Evolutionary conservation across 805 yeast species (phyloP), one percentile per base, ranked within the genome.

Genomic region (Tetrapisispora arboricola): DNA sequence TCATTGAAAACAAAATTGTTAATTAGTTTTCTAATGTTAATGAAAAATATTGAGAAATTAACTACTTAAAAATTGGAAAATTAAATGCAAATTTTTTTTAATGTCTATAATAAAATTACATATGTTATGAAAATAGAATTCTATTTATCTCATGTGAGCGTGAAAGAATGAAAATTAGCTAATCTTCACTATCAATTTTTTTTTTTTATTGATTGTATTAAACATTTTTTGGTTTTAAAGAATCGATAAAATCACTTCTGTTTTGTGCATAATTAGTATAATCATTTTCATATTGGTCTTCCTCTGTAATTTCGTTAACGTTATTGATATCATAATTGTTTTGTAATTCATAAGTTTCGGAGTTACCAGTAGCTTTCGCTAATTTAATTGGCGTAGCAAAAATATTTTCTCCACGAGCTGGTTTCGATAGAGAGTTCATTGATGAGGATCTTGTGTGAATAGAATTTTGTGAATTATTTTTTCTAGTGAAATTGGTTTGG

Each of bases 251-350:
- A 20, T 64, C 65, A 47, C 65, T 60, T 47, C 66, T 70, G 46
- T 63, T 71, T 39, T 60, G 61, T 6, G 63, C 53, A 46, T 71
- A 70, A 46, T 69, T 70, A 1, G 75, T 67, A 39, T 67, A 68
- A 37, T 68, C 71, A 43, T 68, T 67, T 47, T 65, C 70, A 42
- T 67, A 67, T 43, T 65, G 70, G 46, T 66, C 71, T 42, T 66
- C 71, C 41, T 66, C 70, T n/a, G 58, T 57, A 13, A 66, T 65
- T 38, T 63, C 66, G 34, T 51, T 42, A 1, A 55, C 47, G 32
- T 59, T 58, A 6, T 44, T 46, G 11, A 53, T 44, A 29, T 63
- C 55, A 43, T 38, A 38, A 20, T 38, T 38, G 26, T 38, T 38
- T 21, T 38, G 19, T 24, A 38, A 26, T 11, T 47, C 26, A 43